phyloP scores from a whole-genome alignment of 2,329 filamentous ascomycete genomes.

The Pochonia chlamydosporia region DNA sequence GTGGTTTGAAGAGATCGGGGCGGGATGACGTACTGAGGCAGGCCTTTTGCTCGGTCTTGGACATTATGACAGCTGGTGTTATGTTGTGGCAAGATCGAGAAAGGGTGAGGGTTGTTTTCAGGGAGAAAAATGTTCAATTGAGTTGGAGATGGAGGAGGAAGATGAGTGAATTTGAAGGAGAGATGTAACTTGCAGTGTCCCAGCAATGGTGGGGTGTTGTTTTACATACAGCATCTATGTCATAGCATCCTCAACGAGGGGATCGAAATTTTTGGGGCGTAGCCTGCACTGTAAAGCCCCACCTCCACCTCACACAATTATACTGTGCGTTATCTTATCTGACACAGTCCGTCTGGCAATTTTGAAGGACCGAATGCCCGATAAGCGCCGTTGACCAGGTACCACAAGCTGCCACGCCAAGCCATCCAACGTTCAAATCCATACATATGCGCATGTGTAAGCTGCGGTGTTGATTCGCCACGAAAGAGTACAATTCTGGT shows the following conservation, averaged over 20 bases:
- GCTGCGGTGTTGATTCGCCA: not conserved
- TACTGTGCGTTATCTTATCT: not conserved
- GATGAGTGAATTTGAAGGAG: conserved; percentile 8
- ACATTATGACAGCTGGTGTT: conserved; percentile 31
- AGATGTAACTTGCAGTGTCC: not conserved
- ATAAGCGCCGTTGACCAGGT: not conserved
- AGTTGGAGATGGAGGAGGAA: not conserved
- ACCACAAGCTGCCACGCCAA: not conserved
- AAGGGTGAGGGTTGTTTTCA: not conserved
- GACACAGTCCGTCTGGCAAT: not conserved
- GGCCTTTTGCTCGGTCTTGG: conserved; percentile 53
- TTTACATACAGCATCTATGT: conserved; percentile 2
- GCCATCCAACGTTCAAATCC: not conserved
- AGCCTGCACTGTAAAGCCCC: conserved; percentile 2
- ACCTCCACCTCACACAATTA: too few species aligned
- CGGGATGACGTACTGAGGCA: conserved; percentile 52
- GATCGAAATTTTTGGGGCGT: not conserved
- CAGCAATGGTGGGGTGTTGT: conserved; percentile 7
- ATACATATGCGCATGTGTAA: not conserved
- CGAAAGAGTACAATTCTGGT: not conserved
- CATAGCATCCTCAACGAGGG: not conserved
- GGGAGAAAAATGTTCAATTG: conserved; percentile 3
- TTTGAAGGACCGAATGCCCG: not conserved
- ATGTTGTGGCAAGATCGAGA: not conserved
- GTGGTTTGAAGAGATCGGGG: conserved; percentile 21